Evolutionary conservation across 169 alveolate genomes (phyloP).

Genomic region (Theileria annulata): DNA sequence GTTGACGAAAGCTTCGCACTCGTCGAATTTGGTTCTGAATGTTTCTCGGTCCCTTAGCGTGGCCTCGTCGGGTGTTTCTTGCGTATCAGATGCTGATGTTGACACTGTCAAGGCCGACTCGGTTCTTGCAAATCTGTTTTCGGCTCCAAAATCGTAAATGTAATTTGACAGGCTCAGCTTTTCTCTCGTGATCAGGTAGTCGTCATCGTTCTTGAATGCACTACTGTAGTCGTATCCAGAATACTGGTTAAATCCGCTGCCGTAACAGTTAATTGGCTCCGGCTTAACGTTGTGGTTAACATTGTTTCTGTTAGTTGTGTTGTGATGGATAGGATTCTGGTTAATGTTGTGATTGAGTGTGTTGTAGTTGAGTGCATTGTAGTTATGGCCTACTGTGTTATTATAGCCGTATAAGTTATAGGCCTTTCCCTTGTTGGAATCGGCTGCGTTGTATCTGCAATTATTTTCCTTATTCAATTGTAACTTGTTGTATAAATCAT

Average conservation of each 20-base stretch:
- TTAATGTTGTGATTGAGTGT: not conserved
- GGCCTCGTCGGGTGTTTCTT: not conserved
- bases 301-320: not conserved
- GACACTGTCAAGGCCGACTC: constrained; percentile 19
- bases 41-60: not conserved
- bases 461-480: not conserved
- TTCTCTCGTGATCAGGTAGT: not conserved
- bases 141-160: constrained; percentile 1
- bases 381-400: not conserved
- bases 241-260: not conserved
- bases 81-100: constrained; percentile 4
- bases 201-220: not conserved
- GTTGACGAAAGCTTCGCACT: constrained; percentile 48
- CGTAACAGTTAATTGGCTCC: not conserved
- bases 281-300: not conserved
- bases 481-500: not conserved
- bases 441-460: not conserved
- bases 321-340: not conserved
- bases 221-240: not conserved
- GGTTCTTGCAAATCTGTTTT: not conserved
- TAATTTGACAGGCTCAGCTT: not conserved
- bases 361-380: not conserved
- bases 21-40: constrained; percentile 30
- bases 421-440: not conserved
- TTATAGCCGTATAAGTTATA: not conserved